Percentiles rank a stretch among this genome's conserved stretches.
Conservation (phyloP, 306 rosid species). For the Vigna nakashimae region DNA sequence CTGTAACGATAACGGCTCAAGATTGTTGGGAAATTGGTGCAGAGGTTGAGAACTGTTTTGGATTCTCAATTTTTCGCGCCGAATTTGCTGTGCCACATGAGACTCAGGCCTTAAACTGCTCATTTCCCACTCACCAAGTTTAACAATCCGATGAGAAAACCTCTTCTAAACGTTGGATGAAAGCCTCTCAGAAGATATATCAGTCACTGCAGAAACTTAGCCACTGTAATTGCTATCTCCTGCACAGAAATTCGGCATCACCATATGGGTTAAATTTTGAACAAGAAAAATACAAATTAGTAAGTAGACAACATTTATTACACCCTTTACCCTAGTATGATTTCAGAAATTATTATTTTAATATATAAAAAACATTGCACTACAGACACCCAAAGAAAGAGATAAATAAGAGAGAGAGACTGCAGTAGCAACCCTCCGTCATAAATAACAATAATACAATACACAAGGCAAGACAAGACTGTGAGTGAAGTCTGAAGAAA, state of each 20-base stretch:
- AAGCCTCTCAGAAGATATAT: not conserved
- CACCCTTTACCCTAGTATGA: not conserved
- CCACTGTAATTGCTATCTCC: conserved; percentile 8
- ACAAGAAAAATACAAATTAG: not conserved
- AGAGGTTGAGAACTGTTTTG: conserved; percentile 47
- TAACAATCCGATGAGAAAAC: not conserved
- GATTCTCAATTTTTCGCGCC: conserved; percentile 83
- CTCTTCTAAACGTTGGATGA: not conserved
- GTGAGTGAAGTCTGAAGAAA: conserved; percentile 14
- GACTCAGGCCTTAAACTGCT: conserved; percentile 67
- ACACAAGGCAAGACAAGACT: not conserved
- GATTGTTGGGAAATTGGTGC: conserved; percentile 48
- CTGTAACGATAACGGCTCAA: conserved; percentile 45
- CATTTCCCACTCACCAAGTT: conserved; percentile 54
- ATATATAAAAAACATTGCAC: not conserved
- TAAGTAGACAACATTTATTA: not conserved
- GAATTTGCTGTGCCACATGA: conserved; percentile 88
- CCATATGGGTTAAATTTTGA: not conserved
- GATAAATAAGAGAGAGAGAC: not conserved
- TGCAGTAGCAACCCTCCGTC: conserved; percentile 1
- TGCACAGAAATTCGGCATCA: conserved; percentile 10
- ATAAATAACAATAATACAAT: not conserved
- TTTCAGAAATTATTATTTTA: not conserved
- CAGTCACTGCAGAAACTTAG: not conserved
- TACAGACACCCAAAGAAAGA: not conserved